These are phyloP conservation scores for Chlorella sorokiniana DNA, from an alignment of 139 green algal genomes.

Conservation along the genomic window DNA sequence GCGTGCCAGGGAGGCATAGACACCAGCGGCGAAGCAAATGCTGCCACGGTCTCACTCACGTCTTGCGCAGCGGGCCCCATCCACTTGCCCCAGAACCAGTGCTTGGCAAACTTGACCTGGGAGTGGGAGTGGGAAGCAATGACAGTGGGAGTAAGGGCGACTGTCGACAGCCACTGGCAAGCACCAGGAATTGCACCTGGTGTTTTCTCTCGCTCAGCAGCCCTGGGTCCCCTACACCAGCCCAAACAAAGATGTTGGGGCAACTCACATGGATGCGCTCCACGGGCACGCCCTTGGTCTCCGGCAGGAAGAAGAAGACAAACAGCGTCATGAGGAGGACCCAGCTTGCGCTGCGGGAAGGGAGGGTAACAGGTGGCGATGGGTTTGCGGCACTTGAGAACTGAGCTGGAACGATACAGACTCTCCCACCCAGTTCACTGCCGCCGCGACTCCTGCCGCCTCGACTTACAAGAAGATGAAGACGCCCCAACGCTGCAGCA, in stretches of 20 bases:
- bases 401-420: too few relatives aligned
- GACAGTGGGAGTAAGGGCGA: neutral
- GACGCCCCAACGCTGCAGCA: constrained; percentile 49
- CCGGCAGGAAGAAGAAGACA: constrained; percentile 62
- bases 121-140: neutral
- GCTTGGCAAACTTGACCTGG: neutral
- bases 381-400: too few relatives aligned
- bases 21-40: neutral
- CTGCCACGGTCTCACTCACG: neutral
- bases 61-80: constrained; percentile 26
- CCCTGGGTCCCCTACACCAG: neutral
- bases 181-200: neutral
- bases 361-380: neutral
- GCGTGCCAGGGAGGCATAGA: neutral
- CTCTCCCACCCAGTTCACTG: constrained; percentile 28
- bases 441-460: neutral
- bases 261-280: constrained; percentile 36
- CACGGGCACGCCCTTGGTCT: constrained; percentile 67
- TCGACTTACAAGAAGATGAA: constrained; percentile 64
- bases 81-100: constrained; percentile 37
- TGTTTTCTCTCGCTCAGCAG: neutral
- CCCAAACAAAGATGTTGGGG: neutral
- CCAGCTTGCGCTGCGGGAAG: constrained; percentile 42
- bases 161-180: neutral
- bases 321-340: constrained; percentile 72